phyloP scores from a whole-genome alignment of 495 filamentous ascomycete genomes.

The Tuber melanosporum region DNA sequence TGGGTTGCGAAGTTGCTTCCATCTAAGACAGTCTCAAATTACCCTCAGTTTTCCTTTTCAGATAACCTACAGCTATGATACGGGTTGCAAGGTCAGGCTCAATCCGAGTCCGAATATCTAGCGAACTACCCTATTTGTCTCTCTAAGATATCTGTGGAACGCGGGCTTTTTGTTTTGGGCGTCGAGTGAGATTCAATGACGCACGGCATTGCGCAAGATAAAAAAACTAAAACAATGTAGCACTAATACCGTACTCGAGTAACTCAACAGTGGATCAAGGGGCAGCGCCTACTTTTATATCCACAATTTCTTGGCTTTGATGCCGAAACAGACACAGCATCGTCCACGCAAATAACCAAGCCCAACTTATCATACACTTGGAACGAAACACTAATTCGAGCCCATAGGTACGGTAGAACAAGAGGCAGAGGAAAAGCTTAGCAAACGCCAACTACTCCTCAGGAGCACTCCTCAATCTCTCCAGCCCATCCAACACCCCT shows the following conservation, averaged over 20 bases:
- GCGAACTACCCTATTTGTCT: neutral
- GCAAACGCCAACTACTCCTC: neutral
- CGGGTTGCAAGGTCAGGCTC: neutral
- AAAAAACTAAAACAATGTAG: neutral
- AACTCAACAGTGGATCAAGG: neutral
- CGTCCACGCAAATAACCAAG: neutral
- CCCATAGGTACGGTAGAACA: neutral
- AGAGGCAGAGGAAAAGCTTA: neutral
- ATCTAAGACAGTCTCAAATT: neutral
- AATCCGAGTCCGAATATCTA: neutral
- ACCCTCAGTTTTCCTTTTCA: neutral
- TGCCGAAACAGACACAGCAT: neutral
- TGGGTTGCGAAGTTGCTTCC: neutral
- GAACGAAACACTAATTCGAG: neutral
- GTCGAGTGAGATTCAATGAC: neutral
- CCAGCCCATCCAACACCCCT: neutral
- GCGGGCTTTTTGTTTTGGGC: neutral
- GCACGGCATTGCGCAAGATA: neutral
- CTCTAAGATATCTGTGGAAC: neutral
- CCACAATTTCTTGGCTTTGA: neutral
- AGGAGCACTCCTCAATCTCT: neutral
- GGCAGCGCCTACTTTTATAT: neutral
- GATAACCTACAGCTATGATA: neutral
- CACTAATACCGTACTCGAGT: neutral
- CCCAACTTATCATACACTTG: neutral